Conservation (phyloP, 805 yeast species). For the Saccharomycopsis capsularis region DNA sequence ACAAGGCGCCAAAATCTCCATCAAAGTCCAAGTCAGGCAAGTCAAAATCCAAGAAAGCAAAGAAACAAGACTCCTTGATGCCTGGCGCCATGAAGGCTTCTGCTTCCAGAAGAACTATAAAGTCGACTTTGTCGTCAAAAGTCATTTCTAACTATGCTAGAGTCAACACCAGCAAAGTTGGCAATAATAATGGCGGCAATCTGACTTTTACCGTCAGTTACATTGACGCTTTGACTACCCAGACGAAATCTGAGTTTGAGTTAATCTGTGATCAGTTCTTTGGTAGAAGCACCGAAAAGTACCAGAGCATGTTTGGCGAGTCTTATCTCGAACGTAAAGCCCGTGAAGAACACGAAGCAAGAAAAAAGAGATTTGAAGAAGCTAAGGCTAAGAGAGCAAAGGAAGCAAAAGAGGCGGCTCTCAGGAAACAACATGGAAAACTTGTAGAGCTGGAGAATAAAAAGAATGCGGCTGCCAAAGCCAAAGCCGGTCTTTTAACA, state of each 20-base stretch:
- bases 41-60: conserved; percentile 2
- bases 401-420: conserved; percentile 2
- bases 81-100: conserved; percentile 5
- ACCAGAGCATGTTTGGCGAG: conserved; percentile 18
- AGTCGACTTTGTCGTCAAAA: conserved; percentile 18
- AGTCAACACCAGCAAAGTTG: not conserved
- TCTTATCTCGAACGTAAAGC: conserved; percentile 16
- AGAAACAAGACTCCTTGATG: conserved; percentile 6
- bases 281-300: conserved; percentile 12
- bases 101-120: conserved; percentile 13
- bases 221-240: conserved; percentile 12
- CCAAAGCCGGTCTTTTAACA: conserved; percentile 2
- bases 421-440: not conserved
- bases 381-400: conserved; percentile 5
- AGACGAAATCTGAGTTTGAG: conserved; percentile 20
- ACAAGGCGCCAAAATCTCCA: conserved; percentile 1
- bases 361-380: conserved; percentile 4
- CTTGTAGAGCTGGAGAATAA: not conserved
- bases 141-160: conserved; percentile 15
- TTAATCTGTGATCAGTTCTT: conserved; percentile 19
- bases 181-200: not conserved
- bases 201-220: conserved; percentile 1
- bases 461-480: not conserved
- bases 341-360: conserved; percentile 3
- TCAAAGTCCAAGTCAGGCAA: conserved; percentile 1